Conservation (phyloP, 495 filamentous ascomycete genomes). For the Diplogelasinospora grovesii region DNA sequence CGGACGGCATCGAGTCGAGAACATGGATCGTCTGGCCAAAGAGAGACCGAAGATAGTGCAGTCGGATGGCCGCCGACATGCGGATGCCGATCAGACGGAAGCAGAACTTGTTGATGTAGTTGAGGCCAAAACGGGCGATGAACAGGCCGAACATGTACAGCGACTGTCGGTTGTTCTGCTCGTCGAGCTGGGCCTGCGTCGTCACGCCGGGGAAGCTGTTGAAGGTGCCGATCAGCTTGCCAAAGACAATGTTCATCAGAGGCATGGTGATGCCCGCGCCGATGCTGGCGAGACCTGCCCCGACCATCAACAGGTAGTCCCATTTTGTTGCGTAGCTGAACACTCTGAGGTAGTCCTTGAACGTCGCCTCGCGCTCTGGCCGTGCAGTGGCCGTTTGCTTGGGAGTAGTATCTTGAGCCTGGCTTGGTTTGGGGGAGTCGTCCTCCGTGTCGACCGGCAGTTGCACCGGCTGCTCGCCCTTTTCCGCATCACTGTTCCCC, state of each 20-base stretch:
- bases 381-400: slow-evolving; percentile 24
- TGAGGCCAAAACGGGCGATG: slow-evolving; percentile 37
- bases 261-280: slow-evolving; percentile 29
- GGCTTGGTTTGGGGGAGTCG: no score
- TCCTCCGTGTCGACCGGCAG: no score
- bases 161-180: slow-evolving; percentile 17
- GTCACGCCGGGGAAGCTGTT: slow-evolving; percentile 11
- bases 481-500: neutral
- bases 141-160: slow-evolving; percentile 35
- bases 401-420: no score
- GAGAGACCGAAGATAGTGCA: slow-evolving; percentile 45
- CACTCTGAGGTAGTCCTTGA: slow-evolving; percentile 37
- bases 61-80: slow-evolving; percentile 45
- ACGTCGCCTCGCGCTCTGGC: slow-evolving; percentile 37
- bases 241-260: slow-evolving; percentile 34
- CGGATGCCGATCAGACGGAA: slow-evolving; percentile 45
- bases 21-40: slow-evolving; percentile 50
- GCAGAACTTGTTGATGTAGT: slow-evolving; percentile 44
- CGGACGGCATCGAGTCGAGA: slow-evolving; percentile 50
- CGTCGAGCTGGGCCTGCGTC: slow-evolving; percentile 10
- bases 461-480: neutral
- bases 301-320: slow-evolving; percentile 34
- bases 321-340: slow-evolving; percentile 38
- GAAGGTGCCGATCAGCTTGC: slow-evolving; percentile 25
- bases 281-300: slow-evolving; percentile 26